phyloP scores from a whole-genome alignment of 2,329 filamentous ascomycete species.

The Graphiopsis chlorocephala region DNA sequence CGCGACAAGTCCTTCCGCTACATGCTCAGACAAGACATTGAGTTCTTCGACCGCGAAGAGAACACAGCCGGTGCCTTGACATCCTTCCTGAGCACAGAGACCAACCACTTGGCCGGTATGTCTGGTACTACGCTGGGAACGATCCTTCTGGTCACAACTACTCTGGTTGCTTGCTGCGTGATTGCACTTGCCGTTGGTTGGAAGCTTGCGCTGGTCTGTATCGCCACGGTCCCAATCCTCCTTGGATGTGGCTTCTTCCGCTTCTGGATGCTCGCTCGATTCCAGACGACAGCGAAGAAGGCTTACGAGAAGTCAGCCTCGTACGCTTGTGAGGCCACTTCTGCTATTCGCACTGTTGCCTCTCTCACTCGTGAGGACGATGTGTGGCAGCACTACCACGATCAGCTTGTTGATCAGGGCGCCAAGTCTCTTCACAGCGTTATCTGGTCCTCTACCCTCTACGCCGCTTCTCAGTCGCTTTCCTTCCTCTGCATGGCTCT shows the following conservation, averaged over 20 bases:
- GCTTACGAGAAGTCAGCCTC: constrained; percentile 79
- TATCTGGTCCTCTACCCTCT: constrained; percentile 72
- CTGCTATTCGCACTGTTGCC: constrained; percentile 89
- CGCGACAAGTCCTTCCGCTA: constrained; percentile 78
- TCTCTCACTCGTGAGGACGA: constrained; percentile 83
- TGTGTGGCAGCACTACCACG: constrained; percentile 69
- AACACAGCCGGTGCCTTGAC: constrained; percentile 88
- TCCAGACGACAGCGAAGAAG: constrained; percentile 73
- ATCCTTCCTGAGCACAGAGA: constrained; percentile 83
- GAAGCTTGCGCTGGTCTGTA: constrained; percentile 84
- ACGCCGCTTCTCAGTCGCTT: constrained; percentile 79
- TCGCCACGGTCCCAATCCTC: constrained; percentile 72
- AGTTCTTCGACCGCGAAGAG: constrained; percentile 85
- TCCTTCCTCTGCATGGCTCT: constrained; percentile 81
- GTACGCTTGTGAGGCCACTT: constrained; percentile 90
- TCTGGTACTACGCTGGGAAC: constrained; percentile 86
- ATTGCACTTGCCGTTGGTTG: constrained; percentile 75
- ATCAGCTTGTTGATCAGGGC: constrained; percentile 64
- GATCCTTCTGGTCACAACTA: constrained; percentile 75
- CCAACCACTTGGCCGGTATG: constrained; percentile 82
- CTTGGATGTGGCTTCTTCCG: constrained; percentile 81
- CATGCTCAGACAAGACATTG: constrained; percentile 88
- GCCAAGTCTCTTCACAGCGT: constrained; percentile 69
- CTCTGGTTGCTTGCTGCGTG: constrained; percentile 69
- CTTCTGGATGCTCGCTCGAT: constrained; percentile 78